These are phyloP conservation scores for Megacollybia marginata DNA, from an alignment of 768 basidiomycete species.

Conservation along the genomic window DNA sequence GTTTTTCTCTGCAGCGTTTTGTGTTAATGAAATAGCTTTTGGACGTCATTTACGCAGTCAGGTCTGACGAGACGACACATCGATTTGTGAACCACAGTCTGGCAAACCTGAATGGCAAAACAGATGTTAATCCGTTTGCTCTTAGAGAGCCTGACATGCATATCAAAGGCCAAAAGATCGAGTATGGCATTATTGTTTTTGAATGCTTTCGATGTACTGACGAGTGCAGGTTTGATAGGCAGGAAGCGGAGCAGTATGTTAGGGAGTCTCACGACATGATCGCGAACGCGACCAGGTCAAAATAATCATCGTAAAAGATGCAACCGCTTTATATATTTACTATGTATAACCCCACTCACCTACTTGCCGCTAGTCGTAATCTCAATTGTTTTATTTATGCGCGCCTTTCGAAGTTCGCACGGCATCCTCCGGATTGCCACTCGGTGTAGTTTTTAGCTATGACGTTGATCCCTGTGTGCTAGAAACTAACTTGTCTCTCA, in stretches of 20 bases:
- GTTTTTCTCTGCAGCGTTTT: not conserved
- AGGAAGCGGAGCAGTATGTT: constrained; percentile 61
- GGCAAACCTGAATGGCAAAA: constrained; percentile 70
- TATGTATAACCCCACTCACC: no score
- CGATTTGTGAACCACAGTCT: constrained; percentile 95
- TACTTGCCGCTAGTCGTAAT: no score
- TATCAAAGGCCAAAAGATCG: constrained; percentile 68
- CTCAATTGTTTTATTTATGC: no score
- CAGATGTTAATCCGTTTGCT: constrained; percentile 88
- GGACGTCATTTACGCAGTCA: constrained; percentile 86
- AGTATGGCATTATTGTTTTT: constrained; percentile 36
- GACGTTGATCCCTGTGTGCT: no score
- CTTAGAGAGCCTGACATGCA: constrained; percentile 84
- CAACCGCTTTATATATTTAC: no score
- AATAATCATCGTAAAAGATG: not conserved
- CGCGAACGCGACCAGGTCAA: not conserved
- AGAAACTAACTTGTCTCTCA: no score
- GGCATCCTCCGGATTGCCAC: no score
- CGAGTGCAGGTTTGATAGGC: constrained; percentile 50
- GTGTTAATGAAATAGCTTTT: constrained; percentile 35
- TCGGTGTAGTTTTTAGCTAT: no score
- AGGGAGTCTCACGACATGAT: constrained; percentile 47
- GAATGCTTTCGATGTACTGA: constrained; percentile 5
- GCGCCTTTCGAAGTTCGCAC: no score
- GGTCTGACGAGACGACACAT: constrained; percentile 91